Evolutionary conservation across 1,284 basidiomycete species (phyloP).

Genomic region (Papiliotrema nemorosa): DNA sequence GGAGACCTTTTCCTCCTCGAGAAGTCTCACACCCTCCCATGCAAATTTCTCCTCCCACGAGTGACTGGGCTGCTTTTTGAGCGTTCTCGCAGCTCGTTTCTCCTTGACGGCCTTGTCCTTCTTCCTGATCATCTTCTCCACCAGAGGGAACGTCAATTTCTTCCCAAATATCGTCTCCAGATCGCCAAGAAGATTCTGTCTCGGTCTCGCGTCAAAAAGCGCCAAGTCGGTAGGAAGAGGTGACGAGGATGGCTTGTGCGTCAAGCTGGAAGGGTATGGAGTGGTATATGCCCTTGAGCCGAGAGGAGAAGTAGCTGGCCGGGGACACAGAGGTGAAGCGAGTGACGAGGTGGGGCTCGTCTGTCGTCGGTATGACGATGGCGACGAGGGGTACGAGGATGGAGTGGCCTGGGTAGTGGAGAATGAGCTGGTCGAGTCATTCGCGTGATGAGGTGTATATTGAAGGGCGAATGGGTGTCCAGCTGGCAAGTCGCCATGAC

Average conservation of each 20-base stretch:
- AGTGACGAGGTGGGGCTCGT: not conserved
- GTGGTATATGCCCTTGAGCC: too few relatives aligned
- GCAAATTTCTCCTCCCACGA: conserved; percentile 15
- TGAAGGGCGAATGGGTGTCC: too few relatives aligned
- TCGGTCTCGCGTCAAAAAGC: conserved; percentile 22
- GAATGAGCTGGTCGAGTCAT: too few relatives aligned
- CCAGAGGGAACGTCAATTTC: conserved; percentile 29
- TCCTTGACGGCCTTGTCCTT: conserved; percentile 8
- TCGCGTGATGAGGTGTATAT: too few relatives aligned
- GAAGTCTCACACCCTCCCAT: conserved; percentile 7
- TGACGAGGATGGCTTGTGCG: not conserved
- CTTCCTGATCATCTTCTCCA: conserved; percentile 8
- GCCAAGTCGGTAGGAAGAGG: conserved; percentile 19
- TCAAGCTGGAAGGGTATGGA: not conserved
- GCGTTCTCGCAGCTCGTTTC: conserved; percentile 6
- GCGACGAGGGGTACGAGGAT: not conserved
- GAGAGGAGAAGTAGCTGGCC: not conserved
- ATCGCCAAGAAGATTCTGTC: conserved; percentile 24
- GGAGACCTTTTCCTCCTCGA: conserved; percentile 8
- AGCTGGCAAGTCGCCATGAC: too few relatives aligned
- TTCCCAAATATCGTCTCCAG: conserved; percentile 30
- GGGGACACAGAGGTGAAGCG: not conserved
- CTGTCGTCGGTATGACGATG: not conserved
- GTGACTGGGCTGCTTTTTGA: conserved; percentile 17
- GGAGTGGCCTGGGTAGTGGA: too few relatives aligned